These are phyloP conservation scores for Talaromyces piceae DNA, from an alignment of 2,329 filamentous ascomycete species.

Conservation along the genomic window DNA sequence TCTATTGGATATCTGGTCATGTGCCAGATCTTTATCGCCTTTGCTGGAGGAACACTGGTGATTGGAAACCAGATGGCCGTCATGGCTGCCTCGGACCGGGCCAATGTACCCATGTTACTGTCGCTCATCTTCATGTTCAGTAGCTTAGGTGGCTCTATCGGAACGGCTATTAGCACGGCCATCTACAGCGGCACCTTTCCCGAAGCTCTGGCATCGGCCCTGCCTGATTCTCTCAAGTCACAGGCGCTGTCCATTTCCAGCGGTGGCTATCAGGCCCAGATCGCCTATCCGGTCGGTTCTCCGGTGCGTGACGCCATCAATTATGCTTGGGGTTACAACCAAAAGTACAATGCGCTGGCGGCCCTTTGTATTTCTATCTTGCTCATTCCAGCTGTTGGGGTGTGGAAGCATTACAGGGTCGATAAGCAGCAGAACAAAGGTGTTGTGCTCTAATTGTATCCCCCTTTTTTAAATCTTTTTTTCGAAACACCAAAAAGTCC, in stretches of 20 bases:
- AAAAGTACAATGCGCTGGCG: slow-evolving; percentile 29
- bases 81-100: slow-evolving; percentile 48
- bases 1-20: slow-evolving; percentile 46
- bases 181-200: slow-evolving; percentile 56
- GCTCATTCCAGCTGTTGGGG: slow-evolving; percentile 25
- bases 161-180: slow-evolving; percentile 21
- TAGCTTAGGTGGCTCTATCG: slow-evolving; percentile 30
- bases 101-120: slow-evolving; percentile 44
- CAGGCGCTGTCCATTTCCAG: slow-evolving; percentile 18
- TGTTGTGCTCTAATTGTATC: slow-evolving; percentile 16
- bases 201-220: slow-evolving; percentile 34
- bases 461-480: background rate
- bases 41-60: slow-evolving; percentile 47
- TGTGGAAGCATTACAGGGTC: slow-evolving; percentile 35
- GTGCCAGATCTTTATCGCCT: slow-evolving; percentile 50
- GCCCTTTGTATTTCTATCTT: slow-evolving; percentile 27
- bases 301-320: slow-evolving; percentile 27
- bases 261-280: slow-evolving; percentile 22
- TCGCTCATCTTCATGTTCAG: slow-evolving; percentile 28
- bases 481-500: background rate
- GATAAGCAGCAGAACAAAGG: slow-evolving; percentile 36
- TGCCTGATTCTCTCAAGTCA: slow-evolving; percentile 33
- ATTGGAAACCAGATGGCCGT: slow-evolving; percentile 52
- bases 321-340: slow-evolving; percentile 32
- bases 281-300: slow-evolving; percentile 23